phyloP scores from a whole-genome alignment of 2,329 filamentous ascomycete genomes.

The Ceratocystis alfenasii region DNA sequence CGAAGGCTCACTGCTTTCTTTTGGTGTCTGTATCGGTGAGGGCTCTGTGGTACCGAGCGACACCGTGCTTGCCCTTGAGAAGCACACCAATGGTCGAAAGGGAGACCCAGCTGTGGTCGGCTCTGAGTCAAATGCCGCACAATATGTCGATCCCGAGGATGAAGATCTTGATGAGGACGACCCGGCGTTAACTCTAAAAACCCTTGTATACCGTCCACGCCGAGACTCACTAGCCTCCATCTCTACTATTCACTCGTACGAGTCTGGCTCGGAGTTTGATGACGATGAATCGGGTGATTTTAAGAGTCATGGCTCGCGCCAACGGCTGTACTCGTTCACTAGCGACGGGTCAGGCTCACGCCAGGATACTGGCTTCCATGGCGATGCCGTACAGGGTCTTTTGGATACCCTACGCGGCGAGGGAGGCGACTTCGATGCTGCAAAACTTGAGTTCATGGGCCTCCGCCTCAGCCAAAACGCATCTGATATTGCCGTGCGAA shows the following conservation, averaged over 20 bases:
- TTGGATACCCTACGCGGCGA: slow-evolving; percentile 70
- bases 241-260: slow-evolving; percentile 38
- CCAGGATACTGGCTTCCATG: slow-evolving; percentile 55
- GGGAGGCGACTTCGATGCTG: slow-evolving; percentile 64
- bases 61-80: slow-evolving; percentile 28
- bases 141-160: slow-evolving; percentile 37
- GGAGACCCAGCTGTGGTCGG: slow-evolving; percentile 39
- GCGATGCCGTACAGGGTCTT: slow-evolving; percentile 77
- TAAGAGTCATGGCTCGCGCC: slow-evolving; percentile 51
- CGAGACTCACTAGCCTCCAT: slow-evolving; percentile 44
- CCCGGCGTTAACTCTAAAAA: slow-evolving; percentile 41
- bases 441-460: slow-evolving; percentile 82
- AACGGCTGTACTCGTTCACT: slow-evolving; percentile 57
- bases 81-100: slow-evolving; percentile 23
- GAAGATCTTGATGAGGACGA: slow-evolving; percentile 41
- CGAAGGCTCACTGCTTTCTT: slow-evolving; percentile 67
- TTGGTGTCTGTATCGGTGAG: slow-evolving; percentile 59
- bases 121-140: slow-evolving; percentile 38
- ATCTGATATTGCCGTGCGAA: slow-evolving; percentile 75
- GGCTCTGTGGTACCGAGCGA: slow-evolving; percentile 36
- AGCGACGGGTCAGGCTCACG: slow-evolving; percentile 58
- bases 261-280: slow-evolving; percentile 53
- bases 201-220: slow-evolving; percentile 42
- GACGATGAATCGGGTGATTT: slow-evolving; percentile 33
- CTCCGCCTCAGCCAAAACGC: slow-evolving; percentile 86